Evolutionary conservation across 257 asterid genomes (phyloP).

Genomic region (Orobanche coerulescens): DNA sequence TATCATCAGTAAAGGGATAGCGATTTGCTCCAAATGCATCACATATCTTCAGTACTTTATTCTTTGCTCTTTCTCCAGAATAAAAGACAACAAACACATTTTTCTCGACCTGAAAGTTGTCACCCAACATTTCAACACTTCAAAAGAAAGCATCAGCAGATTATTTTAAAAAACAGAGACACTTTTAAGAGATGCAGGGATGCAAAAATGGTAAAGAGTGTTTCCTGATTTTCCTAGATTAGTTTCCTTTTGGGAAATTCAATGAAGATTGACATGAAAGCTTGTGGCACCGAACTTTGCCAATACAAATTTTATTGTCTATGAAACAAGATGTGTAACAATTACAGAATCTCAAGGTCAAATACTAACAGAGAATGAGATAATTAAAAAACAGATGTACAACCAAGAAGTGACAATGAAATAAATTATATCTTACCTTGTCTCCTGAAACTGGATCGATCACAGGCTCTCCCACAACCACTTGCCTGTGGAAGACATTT

Average conservation of each 20-base stretch:
- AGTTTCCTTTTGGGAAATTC: too few species aligned
- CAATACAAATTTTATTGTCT: too few species aligned
- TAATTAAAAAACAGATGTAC: neutral
- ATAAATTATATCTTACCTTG: constrained; percentile 30
- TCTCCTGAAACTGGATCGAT: constrained; percentile 51
- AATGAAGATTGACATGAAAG: too few species aligned
- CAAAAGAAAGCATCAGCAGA: neutral
- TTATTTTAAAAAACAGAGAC: neutral
- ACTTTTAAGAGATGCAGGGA: neutral
- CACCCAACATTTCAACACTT: neutral
- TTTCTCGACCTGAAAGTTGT: constrained; percentile 44
- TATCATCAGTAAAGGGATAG: constrained; percentile 88
- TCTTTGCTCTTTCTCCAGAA: constrained; percentile 60
- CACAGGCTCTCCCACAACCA: constrained; percentile 41
- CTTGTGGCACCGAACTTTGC: too few species aligned
- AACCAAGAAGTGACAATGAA: neutral
- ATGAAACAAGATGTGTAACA: too few species aligned
- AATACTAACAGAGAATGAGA: neutral
- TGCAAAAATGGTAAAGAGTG: too few species aligned
- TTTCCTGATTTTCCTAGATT: too few species aligned
- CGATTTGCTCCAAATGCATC: constrained; percentile 91
- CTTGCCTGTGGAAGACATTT: constrained; percentile 55
- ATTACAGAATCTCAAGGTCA: too few species aligned
- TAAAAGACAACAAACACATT: constrained; percentile 51
- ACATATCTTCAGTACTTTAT: constrained; percentile 61